Conservation (phyloP, 2,329 filamentous ascomycete genomes). For the Aspergillus sojae region DNA sequence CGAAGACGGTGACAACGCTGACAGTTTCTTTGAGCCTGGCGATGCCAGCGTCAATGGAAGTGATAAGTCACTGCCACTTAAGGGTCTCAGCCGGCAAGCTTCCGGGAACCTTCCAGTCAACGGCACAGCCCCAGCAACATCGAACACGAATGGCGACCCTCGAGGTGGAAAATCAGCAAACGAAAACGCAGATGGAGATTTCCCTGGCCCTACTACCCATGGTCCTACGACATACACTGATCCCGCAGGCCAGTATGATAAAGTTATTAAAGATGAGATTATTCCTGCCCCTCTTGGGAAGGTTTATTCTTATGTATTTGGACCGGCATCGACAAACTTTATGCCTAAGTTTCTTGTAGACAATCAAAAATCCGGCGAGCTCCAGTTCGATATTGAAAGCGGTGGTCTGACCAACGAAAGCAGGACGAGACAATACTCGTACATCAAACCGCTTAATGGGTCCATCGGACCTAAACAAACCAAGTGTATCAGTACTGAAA, state of each 20-base stretch:
- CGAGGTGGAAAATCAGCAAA: conserved; percentile 54
- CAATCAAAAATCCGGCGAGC: conserved; percentile 86
- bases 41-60: conserved; percentile 58
- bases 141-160: conserved; percentile 33
- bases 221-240: conserved; percentile 85
- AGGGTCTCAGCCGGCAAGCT: conserved; percentile 68
- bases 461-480: conserved; percentile 91
- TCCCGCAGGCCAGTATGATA: conserved; percentile 76
- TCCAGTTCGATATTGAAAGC: conserved; percentile 81
- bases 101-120: conserved; percentile 56
- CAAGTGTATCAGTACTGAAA: conserved; percentile 87
- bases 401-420: conserved; percentile 75
- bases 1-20: conserved; percentile 56
- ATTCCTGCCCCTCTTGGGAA: conserved; percentile 88
- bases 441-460: conserved; percentile 85
- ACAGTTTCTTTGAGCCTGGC: conserved; percentile 61
- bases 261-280: conserved; percentile 79
- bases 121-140: conserved; percentile 39
- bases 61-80: conserved; percentile 50
- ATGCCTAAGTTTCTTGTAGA: conserved; percentile 84
- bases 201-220: conserved; percentile 82
- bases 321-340: conserved; percentile 74
- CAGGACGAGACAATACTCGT: conserved; percentile 74
- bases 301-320: conserved; percentile 86
- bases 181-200: conserved; percentile 58